Percentiles rank a stretch among this genome's conserved stretches.
These are phyloP conservation scores for Pythium grandisporangium DNA, from an alignment of 352 stramenopile species.

Conservation along the genomic window DNA sequence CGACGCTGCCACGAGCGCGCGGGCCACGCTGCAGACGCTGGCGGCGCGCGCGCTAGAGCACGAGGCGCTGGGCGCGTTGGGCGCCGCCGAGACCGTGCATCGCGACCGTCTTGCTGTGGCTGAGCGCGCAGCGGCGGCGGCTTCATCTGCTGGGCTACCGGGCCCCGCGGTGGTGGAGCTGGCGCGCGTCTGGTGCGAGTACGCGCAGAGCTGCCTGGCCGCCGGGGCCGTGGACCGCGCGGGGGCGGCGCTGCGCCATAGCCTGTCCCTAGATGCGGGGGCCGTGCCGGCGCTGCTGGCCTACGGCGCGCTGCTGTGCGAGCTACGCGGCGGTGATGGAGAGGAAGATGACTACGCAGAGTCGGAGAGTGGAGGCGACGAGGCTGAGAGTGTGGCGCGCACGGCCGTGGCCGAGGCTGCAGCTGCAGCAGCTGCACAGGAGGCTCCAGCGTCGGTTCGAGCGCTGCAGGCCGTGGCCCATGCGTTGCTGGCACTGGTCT, in stretches of 20 bases:
- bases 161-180: slow-evolving; percentile 7
- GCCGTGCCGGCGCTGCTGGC: slow-evolving; percentile 27
- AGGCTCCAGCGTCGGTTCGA: too few species aligned
- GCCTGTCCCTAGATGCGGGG: slow-evolving; percentile 36
- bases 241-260: slow-evolving; percentile 40
- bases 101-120: slow-evolving; percentile 53
- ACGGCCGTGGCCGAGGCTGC: neutral
- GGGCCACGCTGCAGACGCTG: slow-evolving; percentile 29
- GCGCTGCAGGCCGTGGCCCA: slow-evolving; percentile 32
- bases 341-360: slow-evolving; percentile 41
- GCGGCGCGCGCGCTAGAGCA: slow-evolving; percentile 52
- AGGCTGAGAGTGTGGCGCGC: slow-evolving; percentile 15
- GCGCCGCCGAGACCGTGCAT: slow-evolving; percentile 57
- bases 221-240: slow-evolving; percentile 43
- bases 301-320: slow-evolving; percentile 48
- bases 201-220: slow-evolving; percentile 44
- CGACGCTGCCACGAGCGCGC: slow-evolving; percentile 12
- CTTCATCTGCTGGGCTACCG: too few species aligned
- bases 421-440: neutral
- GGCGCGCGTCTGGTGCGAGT: slow-evolving; percentile 46
- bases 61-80: slow-evolving; percentile 51
- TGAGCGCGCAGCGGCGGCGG: slow-evolving; percentile 26
- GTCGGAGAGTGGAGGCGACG: slow-evolving; percentile 34
- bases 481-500: slow-evolving; percentile 54
- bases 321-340: too few species aligned